Evolutionary conservation across 495 filamentous ascomycete genomes (phyloP).

Genomic region (Penicillium samsonianum): DNA sequence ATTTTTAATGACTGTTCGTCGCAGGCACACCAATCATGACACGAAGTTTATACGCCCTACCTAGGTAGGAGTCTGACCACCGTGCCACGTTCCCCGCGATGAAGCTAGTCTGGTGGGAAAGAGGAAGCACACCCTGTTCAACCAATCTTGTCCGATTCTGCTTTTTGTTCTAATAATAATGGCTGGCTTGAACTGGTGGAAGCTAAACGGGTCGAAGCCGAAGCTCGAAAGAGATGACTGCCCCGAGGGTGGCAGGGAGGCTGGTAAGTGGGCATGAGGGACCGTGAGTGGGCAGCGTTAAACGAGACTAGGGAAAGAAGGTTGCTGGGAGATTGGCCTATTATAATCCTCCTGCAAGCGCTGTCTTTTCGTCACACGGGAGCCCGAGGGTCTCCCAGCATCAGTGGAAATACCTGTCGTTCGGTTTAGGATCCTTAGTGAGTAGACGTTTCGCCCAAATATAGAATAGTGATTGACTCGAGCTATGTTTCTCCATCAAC

Average conservation of each 20-base stretch:
- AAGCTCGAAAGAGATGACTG: background rate
- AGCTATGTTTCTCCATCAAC: slow-evolving; percentile 4
- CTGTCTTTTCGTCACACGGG: slow-evolving; percentile 32
- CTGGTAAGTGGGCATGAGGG: slow-evolving; percentile 16
- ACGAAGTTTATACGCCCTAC: background rate
- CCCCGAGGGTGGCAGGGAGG: slow-evolving; percentile 12
- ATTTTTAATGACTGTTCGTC: slow-evolving; percentile 10
- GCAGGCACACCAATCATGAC: slow-evolving; percentile 12
- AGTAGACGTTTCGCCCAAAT: slow-evolving; percentile 24
- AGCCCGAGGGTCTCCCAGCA: background rate
- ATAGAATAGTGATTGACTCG: slow-evolving; percentile 9
- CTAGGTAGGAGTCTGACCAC: slow-evolving; percentile 1
- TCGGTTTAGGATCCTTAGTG: background rate
- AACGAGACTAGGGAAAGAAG: slow-evolving; percentile 18
- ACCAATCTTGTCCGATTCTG: background rate
- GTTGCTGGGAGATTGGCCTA: slow-evolving; percentile 25
- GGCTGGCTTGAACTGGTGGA: background rate
- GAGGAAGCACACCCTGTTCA: background rate
- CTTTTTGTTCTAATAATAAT: background rate
- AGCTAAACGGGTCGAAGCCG: slow-evolving; percentile 1
- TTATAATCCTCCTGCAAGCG: slow-evolving; percentile 39
- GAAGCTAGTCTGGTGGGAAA: slow-evolving; percentile 4
- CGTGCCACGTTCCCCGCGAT: slow-evolving; percentile 9
- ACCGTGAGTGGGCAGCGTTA: slow-evolving; percentile 8
- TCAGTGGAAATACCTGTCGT: slow-evolving; percentile 16